These are phyloP conservation scores for Geotrichum phurueaensis DNA, from an alignment of 1,139 yeast genomes.

Conservation along the genomic window DNA sequence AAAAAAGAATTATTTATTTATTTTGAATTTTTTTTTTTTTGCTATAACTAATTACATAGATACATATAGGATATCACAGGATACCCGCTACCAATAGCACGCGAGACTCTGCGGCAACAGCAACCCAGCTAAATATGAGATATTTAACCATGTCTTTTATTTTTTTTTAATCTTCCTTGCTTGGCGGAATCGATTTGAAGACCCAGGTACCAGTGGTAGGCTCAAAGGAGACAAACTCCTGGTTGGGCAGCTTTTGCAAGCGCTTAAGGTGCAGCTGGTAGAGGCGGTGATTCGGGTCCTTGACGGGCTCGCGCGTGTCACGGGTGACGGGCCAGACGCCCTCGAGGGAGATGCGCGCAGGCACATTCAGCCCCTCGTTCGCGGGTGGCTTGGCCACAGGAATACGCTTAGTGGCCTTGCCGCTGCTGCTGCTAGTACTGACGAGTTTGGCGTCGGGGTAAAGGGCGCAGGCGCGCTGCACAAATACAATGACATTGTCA, in stretches of 20 bases:
- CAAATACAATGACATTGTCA: conserved; percentile 59
- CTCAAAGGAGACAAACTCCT: conserved; percentile 70
- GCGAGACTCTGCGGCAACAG: neutral
- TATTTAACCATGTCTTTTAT: neutral
- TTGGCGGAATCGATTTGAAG: conserved; percentile 46
- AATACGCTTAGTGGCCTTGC: neutral
- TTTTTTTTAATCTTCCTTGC: neutral
- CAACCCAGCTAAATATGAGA: neutral
- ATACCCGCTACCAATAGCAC: neutral
- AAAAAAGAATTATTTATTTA: neutral
- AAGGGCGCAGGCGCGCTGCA: conserved; percentile 55
- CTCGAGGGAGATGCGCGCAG: conserved; percentile 65
- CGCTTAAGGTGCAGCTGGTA: conserved; percentile 64
- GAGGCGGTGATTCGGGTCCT: conserved; percentile 70
- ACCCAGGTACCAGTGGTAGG: conserved; percentile 78
- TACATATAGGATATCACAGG: neutral
- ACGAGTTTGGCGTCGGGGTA: conserved; percentile 54
- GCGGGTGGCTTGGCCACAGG: conserved; percentile 47
- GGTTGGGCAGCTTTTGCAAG: conserved; percentile 53
- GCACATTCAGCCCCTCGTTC: conserved; percentile 82
- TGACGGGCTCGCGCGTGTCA: conserved; percentile 66
- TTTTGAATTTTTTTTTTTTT: neutral
- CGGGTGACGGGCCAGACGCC: conserved; percentile 73
- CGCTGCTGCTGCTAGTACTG: neutral
- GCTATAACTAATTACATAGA: neutral